Conservation (phyloP, 148 eudicot species). For the Vaccinium macrocarpon region DNA sequence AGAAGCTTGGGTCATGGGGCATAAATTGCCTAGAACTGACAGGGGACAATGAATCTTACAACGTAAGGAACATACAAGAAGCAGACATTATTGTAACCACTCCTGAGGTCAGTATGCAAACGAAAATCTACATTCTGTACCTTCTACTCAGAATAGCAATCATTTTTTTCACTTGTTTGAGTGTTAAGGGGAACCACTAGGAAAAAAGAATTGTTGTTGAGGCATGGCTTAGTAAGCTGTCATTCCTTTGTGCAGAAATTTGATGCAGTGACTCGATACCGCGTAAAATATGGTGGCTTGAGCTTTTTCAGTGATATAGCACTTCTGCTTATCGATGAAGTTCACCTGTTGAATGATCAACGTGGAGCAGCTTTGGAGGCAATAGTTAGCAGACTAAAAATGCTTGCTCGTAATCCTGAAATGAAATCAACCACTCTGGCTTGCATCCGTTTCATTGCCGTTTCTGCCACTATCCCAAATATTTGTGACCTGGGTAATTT, state of each 20-base stretch:
- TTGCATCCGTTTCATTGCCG: constrained; percentile 76
- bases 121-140: not conserved
- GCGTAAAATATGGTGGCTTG: constrained; percentile 84
- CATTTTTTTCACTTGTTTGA: constrained; percentile 2
- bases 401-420: constrained; percentile 78
- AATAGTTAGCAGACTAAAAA: constrained; percentile 90
- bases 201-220: not conserved
- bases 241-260: constrained; percentile 62
- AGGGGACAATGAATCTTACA: constrained; percentile 84
- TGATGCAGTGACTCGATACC: constrained; percentile 95
- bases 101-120: constrained; percentile 66
- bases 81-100: constrained; percentile 93
- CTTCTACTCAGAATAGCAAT: not conserved
- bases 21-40: constrained; percentile 91
- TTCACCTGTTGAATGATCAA: constrained; percentile 91
- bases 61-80: constrained; percentile 66
- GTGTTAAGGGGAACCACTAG: not conserved
- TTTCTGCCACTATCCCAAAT: constrained; percentile 98
- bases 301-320: constrained; percentile 97
- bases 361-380: constrained; percentile 99
- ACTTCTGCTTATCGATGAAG: constrained; percentile 94
- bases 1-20: constrained; percentile 70
- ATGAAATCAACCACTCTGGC: constrained; percentile 74
- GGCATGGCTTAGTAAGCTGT: constrained; percentile 15
- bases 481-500: constrained; percentile 80